Percentiles rank a stretch among this genome's conserved stretches.
Conservation (phyloP, 768 basidiomycete genomes). For the Tricholoma furcatifolium region DNA sequence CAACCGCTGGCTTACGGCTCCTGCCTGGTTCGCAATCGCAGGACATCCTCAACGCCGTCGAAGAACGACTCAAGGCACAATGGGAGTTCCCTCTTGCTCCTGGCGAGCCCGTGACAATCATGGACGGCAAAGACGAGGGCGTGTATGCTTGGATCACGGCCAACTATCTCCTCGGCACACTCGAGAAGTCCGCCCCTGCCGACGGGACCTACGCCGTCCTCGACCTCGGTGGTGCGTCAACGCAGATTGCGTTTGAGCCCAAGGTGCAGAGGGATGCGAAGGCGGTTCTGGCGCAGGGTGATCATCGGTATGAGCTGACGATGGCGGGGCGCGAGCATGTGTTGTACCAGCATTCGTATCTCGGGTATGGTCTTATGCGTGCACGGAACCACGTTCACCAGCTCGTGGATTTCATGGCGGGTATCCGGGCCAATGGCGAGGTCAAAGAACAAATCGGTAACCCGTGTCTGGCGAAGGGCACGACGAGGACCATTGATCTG, state of each 20-base stretch:
- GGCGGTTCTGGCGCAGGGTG: slow-evolving; percentile 62
- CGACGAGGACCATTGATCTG: slow-evolving; percentile 61
- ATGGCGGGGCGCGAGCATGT: slow-evolving; percentile 73
- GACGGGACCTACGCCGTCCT: slow-evolving; percentile 71
- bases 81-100: slow-evolving; percentile 66
- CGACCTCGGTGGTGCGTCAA: slow-evolving; percentile 95
- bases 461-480: slow-evolving; percentile 78
- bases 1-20: slow-evolving; percentile 82
- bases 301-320: slow-evolving; percentile 84
- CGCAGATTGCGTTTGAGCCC: slow-evolving; percentile 97
- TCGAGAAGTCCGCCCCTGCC: slow-evolving; percentile 28
- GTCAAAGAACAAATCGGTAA: slow-evolving; percentile 48
- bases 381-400: slow-evolving; percentile 84
- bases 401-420: slow-evolving; percentile 83
- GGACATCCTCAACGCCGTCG: slow-evolving; percentile 77
- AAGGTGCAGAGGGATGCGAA: slow-evolving; percentile 39
- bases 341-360: slow-evolving; percentile 96
- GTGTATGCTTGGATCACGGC: slow-evolving; percentile 99
- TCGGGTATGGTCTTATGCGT: slow-evolving; percentile 94
- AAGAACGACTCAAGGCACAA: slow-evolving; percentile 46
- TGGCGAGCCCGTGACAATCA: slow-evolving; percentile 73
- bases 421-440: slow-evolving; percentile 31
- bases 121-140: slow-evolving; percentile 96
- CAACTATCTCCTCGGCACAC: slow-evolving; percentile 83
- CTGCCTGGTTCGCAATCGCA: slow-evolving; percentile 60